Percentiles rank a stretch among this genome's conserved stretches.
Evolutionary conservation across 179 eudicot genomes (phyloP).

Genomic region (Beta lomatogona): DNA sequence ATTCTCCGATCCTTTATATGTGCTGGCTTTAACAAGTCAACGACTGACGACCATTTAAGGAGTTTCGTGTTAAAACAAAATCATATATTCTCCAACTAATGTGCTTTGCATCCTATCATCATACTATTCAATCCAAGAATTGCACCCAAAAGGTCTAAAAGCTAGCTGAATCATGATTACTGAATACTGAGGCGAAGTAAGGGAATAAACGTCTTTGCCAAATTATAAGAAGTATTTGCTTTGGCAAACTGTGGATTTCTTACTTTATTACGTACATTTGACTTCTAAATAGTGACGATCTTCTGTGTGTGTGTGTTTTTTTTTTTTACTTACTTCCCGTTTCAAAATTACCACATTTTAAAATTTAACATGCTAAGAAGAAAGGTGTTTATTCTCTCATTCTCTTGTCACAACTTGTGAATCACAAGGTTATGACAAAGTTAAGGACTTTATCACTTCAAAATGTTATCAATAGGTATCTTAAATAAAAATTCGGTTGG

Average conservation of each 20-base stretch:
- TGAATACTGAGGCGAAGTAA: neutral
- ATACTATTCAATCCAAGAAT: neutral
- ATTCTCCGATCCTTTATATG: no score
- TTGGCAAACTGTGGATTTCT: neutral
- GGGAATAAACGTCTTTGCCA: neutral
- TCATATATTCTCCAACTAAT: neutral
- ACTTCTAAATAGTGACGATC: conserved; percentile 1
- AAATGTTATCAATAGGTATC: no score
- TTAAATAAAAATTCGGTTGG: no score
- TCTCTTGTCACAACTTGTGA: no score
- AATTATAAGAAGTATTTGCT: neutral
- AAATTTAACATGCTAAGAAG: no score
- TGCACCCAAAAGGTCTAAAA: neutral
- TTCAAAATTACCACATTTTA: no score
- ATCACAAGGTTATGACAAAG: no score
- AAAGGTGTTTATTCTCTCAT: no score
- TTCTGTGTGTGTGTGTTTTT: neutral
- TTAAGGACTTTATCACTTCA: no score
- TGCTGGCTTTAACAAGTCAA: no score
- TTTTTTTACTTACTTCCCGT: neutral
- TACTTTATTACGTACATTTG: neutral
- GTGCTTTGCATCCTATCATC: neutral
- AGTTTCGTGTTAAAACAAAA: neutral
- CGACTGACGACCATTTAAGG: no score
- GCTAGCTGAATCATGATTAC: neutral